phyloP scores from a whole-genome alignment of 805 yeast genomes.

The Novakomyces olei region DNA sequence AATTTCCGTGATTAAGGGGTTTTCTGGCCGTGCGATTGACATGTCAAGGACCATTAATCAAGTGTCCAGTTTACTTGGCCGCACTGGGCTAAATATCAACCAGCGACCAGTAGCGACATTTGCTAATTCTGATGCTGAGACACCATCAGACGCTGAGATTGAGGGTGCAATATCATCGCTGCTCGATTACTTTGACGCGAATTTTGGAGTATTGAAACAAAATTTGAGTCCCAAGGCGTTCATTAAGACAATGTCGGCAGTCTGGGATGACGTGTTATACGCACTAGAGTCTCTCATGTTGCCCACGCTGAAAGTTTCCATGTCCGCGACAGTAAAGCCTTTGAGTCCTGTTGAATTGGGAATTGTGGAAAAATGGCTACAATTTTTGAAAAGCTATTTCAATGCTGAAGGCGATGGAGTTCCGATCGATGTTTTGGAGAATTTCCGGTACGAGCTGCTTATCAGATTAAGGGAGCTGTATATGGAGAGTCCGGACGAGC shows the following conservation, averaged over 20 bases:
- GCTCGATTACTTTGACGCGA: slow-evolving; percentile 50
- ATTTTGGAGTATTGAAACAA: slow-evolving; percentile 39
- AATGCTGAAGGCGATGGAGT: slow-evolving; percentile 70
- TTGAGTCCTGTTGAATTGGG: slow-evolving; percentile 41
- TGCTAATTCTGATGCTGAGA: slow-evolving; percentile 2
- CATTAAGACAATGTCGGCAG: slow-evolving; percentile 44
- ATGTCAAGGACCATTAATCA: slow-evolving; percentile 8
- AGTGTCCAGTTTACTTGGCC: not conserved
- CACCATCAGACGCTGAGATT: slow-evolving; percentile 17
- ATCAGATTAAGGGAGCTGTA: slow-evolving; percentile 43
- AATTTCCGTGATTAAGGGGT: slow-evolving; percentile 29
- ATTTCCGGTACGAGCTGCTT: slow-evolving; percentile 36
- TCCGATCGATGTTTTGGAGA: slow-evolving; percentile 37
- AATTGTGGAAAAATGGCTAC: slow-evolving; percentile 48
- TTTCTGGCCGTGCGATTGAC: slow-evolving; percentile 14
- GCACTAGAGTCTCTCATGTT: slow-evolving; percentile 50
- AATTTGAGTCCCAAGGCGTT: slow-evolving; percentile 33
- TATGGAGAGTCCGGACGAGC: slow-evolving; percentile 25
- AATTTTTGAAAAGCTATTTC: slow-evolving; percentile 45
- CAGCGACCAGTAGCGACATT: slow-evolving; percentile 6
- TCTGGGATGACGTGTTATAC: slow-evolving; percentile 56
- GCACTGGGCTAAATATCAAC: slow-evolving; percentile 16
- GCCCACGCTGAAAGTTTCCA: slow-evolving; percentile 34
- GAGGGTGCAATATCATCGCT: slow-evolving; percentile 51
- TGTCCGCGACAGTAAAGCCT: slow-evolving; percentile 21